Conservation (phyloP, 805 yeast genomes). For the Lachancea waltii region DNA sequence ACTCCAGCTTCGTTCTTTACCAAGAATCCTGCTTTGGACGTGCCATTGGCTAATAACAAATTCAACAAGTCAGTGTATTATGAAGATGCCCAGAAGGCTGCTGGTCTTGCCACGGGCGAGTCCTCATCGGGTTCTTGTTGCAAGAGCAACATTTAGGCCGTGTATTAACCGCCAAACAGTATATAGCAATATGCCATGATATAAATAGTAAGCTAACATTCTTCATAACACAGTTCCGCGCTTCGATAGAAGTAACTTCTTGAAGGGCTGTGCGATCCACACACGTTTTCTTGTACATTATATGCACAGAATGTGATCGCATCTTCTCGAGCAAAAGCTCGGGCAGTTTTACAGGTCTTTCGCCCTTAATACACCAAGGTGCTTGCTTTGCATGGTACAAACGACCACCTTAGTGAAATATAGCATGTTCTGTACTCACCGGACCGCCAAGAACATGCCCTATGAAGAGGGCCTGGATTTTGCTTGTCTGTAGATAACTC, state of each 20-base stretch:
- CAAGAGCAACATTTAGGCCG: conserved; percentile 13
- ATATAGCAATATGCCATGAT: neutral
- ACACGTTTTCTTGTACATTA: neutral
- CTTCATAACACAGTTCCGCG: too few relatives aligned
- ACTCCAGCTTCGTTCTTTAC: conserved; percentile 71
- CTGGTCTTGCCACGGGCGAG: conserved; percentile 7
- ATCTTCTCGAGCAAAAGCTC: neutral
- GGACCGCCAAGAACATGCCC: neutral
- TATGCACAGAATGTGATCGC: neutral
- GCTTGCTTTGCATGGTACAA: neutral
- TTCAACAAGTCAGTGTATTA: conserved; percentile 57
- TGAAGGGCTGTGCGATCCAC: neutral
- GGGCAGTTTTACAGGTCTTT: neutral
- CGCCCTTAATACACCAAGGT: neutral
- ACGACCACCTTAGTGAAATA: neutral
- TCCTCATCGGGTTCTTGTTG: conserved; percentile 12
- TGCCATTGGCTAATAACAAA: conserved; percentile 62
- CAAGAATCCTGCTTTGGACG: conserved; percentile 69
- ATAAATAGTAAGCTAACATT: neutral
- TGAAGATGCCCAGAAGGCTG: conserved; percentile 24
- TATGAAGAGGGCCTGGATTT: neutral
- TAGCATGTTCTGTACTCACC: neutral
- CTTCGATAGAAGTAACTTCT: neutral
- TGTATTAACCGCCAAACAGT: neutral
- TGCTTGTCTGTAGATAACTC: neutral